Base-by-base conservation (phyloP, 352 stramenopile species). In the Phytophthora tentaculata region DNA sequence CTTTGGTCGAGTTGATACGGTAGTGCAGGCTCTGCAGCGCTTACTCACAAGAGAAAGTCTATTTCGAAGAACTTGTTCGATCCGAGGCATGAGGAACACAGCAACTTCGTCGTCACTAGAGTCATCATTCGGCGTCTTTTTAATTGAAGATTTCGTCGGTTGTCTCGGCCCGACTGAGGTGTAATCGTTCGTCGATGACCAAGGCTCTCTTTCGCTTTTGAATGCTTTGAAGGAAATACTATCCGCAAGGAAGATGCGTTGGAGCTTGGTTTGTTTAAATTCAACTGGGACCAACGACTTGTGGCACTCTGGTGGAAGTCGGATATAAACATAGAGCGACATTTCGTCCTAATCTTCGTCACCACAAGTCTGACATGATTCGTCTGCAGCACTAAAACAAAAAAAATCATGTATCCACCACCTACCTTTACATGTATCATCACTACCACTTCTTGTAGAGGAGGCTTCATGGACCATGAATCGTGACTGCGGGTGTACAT, bases 291-390 rank as follows among this genome's bases (percentile, higher is more conserved):
- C 12, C 10, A 50, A 32, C 4, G 55, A 64, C 32, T 71, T 6
- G 69, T 66, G 10, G 76, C 62, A 35, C 77, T 86, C 20, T 77
- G 64, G 0, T 74, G 67, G 47, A 89, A 89, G 28, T 70, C 69
- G 14, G 69, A 76, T 58, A 89, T 86, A 35, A 89, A 67, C 71
- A 45, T 86, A 76, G 9, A 89, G 67, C 17, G 81, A 88, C 22
- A 66, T 57, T 24, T 65, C 65, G 16, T 64, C 20, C 16, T 70
- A 55, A 0, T 66, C 61, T 5, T 74, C 29, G 10, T 39, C n/a
- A n/a, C n/a, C n/a, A n/a, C n/a, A n/a, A n/a, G n/a, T n/a, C n/a
- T n/a, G n/a, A n/a, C n/a, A n/a, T n/a, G n/a, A n/a, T n/a, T n/a
- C n/a, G n/a, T n/a, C n/a, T n/a, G n/a, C n/a, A n/a, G n/a, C n/a